These are phyloP conservation scores for Leishmania major DNA, from an alignment of 208 protist species.

Conservation along the genomic window DNA sequence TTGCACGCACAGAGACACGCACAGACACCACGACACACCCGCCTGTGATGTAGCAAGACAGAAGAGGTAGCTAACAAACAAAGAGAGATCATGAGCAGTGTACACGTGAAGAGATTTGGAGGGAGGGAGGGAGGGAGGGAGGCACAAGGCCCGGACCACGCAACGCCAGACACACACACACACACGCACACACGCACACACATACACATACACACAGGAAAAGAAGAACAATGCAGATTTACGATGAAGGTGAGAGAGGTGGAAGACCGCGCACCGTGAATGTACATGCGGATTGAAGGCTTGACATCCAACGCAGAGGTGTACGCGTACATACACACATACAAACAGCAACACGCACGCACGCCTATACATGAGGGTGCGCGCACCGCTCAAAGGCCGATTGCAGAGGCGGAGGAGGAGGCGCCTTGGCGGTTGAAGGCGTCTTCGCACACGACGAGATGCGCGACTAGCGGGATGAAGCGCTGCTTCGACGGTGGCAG, in stretches of 20 bases:
- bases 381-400: background rate
- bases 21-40: background rate
- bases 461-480: conserved; percentile 82
- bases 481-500: conserved; percentile 70
- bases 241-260: background rate
- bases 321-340: background rate
- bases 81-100: background rate
- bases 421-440: conserved; percentile 76
- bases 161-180: background rate
- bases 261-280: background rate
- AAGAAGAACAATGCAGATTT: background rate
- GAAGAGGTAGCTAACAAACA: background rate
- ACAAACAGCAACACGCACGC: conserved; percentile 4
- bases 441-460: conserved; percentile 89
- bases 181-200: background rate
- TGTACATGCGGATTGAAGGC: background rate
- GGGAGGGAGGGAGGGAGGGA: too few relatives aligned
- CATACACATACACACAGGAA: background rate
- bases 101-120: background rate
- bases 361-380: background rate
- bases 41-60: background rate
- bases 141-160: background rate
- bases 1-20: background rate
- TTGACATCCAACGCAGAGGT: background rate
- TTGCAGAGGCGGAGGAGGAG: background rate